Evolutionary conservation across 495 filamentous ascomycete species (phyloP), one percentile per base, ranked within the genome.

Genomic region (Aspergillus incahuasiensis): DNA sequence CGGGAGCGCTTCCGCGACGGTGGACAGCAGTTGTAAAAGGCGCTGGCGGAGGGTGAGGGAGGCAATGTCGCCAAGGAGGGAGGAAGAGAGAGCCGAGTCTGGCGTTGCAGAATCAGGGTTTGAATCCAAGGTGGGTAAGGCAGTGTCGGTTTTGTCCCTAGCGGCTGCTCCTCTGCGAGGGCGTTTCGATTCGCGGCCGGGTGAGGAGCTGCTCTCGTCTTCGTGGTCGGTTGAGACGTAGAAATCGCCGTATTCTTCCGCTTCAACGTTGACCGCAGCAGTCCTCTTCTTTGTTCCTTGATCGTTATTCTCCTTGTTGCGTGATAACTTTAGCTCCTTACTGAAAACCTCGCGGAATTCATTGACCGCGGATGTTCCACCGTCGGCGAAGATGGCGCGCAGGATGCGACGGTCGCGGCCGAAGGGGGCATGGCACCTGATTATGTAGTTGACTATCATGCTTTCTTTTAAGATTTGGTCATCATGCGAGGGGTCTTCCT

Each of bases 321-420:
- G 54, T 9, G 54, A 56, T 11, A 68, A 70, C 47, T 72, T 79
- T 5, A 84, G 72, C 61, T 90, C 86, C 28, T 82, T 74, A 19
- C 71, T 64, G 65, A 84, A 90, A 3, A 90, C 70, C 45, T 86
- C 74, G 5, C 70, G 70, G 63, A 86, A 90, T 59, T 86, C 79
- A 8, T 68, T 76, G 12, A 74, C 59, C 1, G 71, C 63, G 41
- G 67, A 70, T 3, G 65, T 48, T n/a, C 62, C 66, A 0, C 81
- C 86, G 59, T 86, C 77, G 16, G 86, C 85, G 52, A 90, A 80
- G 32, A 90, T 80, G 9, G 87, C 79, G 24, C 84, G 73, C 6
- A 87, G 57, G 19, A 89, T 77, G 46, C 82, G 72, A 40, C 81
- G 67, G 52, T 76, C 67, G 21, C 66, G 72, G 41, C 71, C 80